Evolutionary conservation across 306 rosid species (phyloP).

Genomic region (Trifolium pratense): DNA sequence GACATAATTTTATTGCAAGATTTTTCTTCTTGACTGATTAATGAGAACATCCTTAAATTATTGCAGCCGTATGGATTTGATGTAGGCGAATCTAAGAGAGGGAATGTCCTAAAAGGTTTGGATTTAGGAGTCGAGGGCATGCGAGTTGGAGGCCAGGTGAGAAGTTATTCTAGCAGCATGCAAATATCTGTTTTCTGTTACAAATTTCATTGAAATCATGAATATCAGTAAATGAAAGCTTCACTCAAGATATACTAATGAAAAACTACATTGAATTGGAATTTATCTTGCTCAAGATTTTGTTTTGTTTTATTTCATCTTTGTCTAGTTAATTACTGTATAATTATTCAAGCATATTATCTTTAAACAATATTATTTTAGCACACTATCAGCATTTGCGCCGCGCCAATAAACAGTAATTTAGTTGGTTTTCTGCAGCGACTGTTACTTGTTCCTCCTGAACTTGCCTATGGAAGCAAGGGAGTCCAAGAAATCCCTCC

Average conservation of each 20-base stretch:
- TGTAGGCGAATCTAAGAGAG: slow-evolving; percentile 88
- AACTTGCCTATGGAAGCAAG: slow-evolving; percentile 88
- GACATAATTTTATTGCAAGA: slow-evolving; percentile 2
- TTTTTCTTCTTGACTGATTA: slow-evolving; percentile 28
- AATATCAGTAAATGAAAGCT: slow-evolving; percentile 26
- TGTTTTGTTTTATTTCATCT: slow-evolving; percentile 19
- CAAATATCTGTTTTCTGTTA: slow-evolving; percentile 18
- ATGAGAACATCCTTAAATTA: slow-evolving; percentile 45
- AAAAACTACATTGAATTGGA: slow-evolving; percentile 28
- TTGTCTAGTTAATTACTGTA: background rate
- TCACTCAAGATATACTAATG: background rate
- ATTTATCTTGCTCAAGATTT: background rate
- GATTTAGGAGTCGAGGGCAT: slow-evolving; percentile 93
- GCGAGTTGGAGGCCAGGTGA: slow-evolving; percentile 96
- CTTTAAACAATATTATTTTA: background rate
- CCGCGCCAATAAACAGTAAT: slow-evolving; percentile 11
- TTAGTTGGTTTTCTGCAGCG: slow-evolving; percentile 59
- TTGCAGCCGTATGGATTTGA: slow-evolving; percentile 99
- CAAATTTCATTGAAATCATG: slow-evolving; percentile 20
- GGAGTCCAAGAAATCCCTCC: slow-evolving; percentile 98
- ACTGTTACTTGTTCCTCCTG: slow-evolving; percentile 83
- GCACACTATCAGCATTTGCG: slow-evolving; percentile 15
- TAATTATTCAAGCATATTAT: slow-evolving; percentile 5
- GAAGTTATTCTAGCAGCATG: slow-evolving; percentile 34
- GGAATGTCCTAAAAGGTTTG: slow-evolving; percentile 85